Percentiles rank a stretch among this genome's conserved stretches.
Evolutionary conservation across 2,329 filamentous ascomycete genomes (phyloP).

Genomic region (Botryosphaeria dothidea): DNA sequence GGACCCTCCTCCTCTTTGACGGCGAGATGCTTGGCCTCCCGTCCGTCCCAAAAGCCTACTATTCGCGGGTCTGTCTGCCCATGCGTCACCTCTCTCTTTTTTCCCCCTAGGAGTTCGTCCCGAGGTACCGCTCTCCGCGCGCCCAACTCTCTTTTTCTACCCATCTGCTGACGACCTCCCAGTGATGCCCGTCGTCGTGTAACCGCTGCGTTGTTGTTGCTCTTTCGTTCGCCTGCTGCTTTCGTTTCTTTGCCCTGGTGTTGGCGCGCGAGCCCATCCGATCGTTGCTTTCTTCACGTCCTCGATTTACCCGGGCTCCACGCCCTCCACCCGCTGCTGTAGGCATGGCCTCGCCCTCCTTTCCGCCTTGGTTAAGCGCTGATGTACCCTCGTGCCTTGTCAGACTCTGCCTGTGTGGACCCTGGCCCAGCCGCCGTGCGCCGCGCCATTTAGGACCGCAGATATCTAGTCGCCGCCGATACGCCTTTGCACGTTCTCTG

Average conservation of each 20-base stretch:
- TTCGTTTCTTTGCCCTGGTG: slow-evolving; percentile 39
- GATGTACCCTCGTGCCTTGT: slow-evolving; percentile 38
- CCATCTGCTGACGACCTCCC: not conserved
- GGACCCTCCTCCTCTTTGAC: slow-evolving; percentile 13
- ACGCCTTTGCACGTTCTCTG: slow-evolving; percentile 16
- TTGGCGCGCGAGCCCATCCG: slow-evolving; percentile 35
- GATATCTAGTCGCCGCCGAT: slow-evolving; percentile 28
- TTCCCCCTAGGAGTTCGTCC: slow-evolving; percentile 39
- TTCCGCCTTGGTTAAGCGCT: slow-evolving; percentile 35
- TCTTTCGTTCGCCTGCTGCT: slow-evolving; percentile 35
- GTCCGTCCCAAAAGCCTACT: slow-evolving; percentile 35
- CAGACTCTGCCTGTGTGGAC: slow-evolving; percentile 36
- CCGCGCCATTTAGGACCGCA: slow-evolving; percentile 26
- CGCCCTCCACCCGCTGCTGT: slow-evolving; percentile 30
- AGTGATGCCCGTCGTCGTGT: slow-evolving; percentile 16
- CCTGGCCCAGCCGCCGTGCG: slow-evolving; percentile 30
- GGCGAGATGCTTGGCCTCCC: slow-evolving; percentile 24
- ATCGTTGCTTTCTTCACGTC: slow-evolving; percentile 29
- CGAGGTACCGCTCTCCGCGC: slow-evolving; percentile 37
- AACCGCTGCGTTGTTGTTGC: slow-evolving; percentile 31
- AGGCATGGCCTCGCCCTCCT: slow-evolving; percentile 40
- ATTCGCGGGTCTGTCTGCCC: slow-evolving; percentile 38
- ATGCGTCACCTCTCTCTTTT: slow-evolving; percentile 32
- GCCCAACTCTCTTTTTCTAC: not conserved
- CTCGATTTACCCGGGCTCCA: slow-evolving; percentile 45